Percentiles rank a stretch among this genome's conserved stretches.
Conservation (phyloP, 495 filamentous ascomycete species). For the Aspergillus asperescens region DNA sequence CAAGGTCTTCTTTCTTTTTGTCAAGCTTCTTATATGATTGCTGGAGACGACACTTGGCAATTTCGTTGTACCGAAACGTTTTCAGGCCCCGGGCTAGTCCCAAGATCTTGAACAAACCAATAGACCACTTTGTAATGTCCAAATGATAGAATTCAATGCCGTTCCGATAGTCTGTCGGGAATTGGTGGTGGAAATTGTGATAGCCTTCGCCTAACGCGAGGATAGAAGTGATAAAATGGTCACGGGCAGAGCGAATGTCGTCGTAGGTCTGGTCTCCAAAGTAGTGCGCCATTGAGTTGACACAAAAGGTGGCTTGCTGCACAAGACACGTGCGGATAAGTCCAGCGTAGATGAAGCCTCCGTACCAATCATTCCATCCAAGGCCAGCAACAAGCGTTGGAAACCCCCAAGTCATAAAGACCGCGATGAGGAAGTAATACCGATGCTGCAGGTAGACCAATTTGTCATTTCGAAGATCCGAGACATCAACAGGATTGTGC, state of each 20-base stretch:
- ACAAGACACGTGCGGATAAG: slow-evolving; percentile 96
- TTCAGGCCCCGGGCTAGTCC: not conserved
- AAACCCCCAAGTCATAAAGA: slow-evolving; percentile 80
- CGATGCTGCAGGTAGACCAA: slow-evolving; percentile 92
- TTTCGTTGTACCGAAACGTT: not conserved
- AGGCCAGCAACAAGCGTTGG: slow-evolving; percentile 78
- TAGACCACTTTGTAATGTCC: slow-evolving; percentile 1
- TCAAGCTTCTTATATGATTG: no score
- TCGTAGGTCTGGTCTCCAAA: slow-evolving; percentile 97
- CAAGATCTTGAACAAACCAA: not conserved
- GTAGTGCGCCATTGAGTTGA: slow-evolving; percentile 98
- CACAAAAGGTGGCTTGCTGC: slow-evolving; percentile 97
- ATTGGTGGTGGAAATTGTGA: not conserved
- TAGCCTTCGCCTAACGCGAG: not conserved
- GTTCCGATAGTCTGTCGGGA: not conserved
- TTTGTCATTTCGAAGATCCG: slow-evolving; percentile 87
- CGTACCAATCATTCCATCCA: slow-evolving; percentile 80
- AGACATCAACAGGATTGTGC: slow-evolving; percentile 90
- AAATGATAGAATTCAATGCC: not conserved
- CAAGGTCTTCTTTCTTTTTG: no score
- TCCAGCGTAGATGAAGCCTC: slow-evolving; percentile 89
- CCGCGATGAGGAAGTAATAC: slow-evolving; percentile 80
- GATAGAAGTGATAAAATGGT: slow-evolving; percentile 24
- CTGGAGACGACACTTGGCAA: no score
- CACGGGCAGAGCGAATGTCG: slow-evolving; percentile 92